These are phyloP conservation scores for Mallotus repandus DNA, from an alignment of 441 rosid species.

Conservation along the genomic window DNA sequence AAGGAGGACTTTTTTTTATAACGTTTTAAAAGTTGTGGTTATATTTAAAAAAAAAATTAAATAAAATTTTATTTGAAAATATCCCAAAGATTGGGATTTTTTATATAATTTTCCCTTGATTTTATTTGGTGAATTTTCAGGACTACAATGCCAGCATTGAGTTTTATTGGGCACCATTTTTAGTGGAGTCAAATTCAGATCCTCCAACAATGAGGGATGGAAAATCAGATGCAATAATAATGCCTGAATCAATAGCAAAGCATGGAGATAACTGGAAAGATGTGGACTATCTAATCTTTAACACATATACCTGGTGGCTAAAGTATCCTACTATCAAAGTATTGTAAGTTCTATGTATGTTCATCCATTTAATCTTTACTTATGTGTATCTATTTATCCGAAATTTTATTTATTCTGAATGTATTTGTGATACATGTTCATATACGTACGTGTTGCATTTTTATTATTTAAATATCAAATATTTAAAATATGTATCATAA, in stretches of 20 bases:
- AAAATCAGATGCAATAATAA: conserved; percentile 69
- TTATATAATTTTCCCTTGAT: too few relatives aligned
- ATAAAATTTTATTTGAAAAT: too few relatives aligned
- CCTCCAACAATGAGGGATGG: conserved; percentile 81
- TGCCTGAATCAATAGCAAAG: conserved; percentile 73
- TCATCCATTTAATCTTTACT: neutral
- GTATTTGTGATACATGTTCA: too few relatives aligned
- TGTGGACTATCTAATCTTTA: conserved; percentile 68
- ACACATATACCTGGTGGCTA: conserved; percentile 98
- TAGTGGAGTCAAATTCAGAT: conserved; percentile 86
- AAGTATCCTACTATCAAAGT: conserved; percentile 76
- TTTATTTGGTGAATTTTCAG: conserved; percentile 28
- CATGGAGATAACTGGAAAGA: conserved; percentile 82
- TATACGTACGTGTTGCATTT: too few relatives aligned
- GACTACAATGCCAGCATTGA: conserved; percentile 78
- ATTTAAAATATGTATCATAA: too few relatives aligned
- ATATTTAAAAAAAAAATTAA: too few relatives aligned
- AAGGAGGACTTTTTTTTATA: too few relatives aligned
- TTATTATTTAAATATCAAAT: too few relatives aligned
- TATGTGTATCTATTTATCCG: conserved; percentile 17
- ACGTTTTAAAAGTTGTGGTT: too few relatives aligned
- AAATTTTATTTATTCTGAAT: too few relatives aligned
- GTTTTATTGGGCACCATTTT: conserved; percentile 96
- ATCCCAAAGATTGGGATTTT: too few relatives aligned
- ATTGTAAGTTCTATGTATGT: conserved; percentile 44